Evolutionary conservation across 1,284 basidiomycete genomes (phyloP), one percentile per base, ranked within the genome.

Genomic region (Phellopilus nigrolimitatus): DNA sequence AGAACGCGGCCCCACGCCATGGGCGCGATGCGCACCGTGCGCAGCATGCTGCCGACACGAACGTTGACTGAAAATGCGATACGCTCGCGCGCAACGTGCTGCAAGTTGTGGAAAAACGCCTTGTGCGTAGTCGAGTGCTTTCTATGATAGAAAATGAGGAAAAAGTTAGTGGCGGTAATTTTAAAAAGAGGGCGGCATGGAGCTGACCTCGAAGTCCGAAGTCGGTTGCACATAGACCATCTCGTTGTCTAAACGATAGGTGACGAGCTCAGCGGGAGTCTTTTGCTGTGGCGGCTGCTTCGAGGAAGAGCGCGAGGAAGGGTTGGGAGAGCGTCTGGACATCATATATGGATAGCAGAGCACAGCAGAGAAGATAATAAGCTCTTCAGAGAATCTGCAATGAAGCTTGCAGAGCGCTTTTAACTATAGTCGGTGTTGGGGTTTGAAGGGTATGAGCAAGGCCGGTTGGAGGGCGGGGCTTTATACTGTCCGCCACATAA

Each of bases 201-300:
- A 30, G 19, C 15, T 19, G 41, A 80, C 82, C 55, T 72, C 62
- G 53, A 78, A 80, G 41, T 66, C 61, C n/a, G 62, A 47, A 7
- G 72, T 69, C 0, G 73, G 73, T 0, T 69, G 70, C 0, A 85
- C 81, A 48, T 80, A 82, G 1, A 81, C 75, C 46, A 80, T 66
- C 28, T 68, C 60, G 1, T 66, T 63, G 0, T 67, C 62, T 12
- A 66, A 67, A 30, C 75, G 72, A 57, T 82, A 83, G 7, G 78
- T 82, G 49, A 84, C 61, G 52, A 81, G 64, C 21, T 79, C 71
- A 51, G 59, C 36, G 45, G 54, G 39, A 2, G 36, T 2, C 24
- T 49, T 53, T 2, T 43, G 15, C 8, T 19, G 10, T 17, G 38
- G 33, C 25, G 19, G 30, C 19, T 41, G 31, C 19, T 31, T 27